Conservation (phyloP, 1,284 basidiomycete genomes). For the Trichosporon asahii region DNA sequence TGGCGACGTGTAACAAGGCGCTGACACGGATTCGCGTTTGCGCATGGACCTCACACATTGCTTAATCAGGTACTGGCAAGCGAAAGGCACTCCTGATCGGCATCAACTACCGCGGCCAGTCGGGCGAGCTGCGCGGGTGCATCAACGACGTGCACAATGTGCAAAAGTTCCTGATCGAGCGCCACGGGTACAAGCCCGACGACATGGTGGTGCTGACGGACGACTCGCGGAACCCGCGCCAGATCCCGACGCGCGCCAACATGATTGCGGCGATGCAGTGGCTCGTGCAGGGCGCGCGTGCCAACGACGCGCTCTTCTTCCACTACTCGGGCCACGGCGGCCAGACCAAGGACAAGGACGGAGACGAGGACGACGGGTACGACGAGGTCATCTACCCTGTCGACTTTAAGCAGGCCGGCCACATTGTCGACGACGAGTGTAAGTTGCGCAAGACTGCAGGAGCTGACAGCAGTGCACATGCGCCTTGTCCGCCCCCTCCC, state of each 20-base stretch:
- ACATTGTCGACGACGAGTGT: slow-evolving; percentile 80
- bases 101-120: slow-evolving; percentile 71
- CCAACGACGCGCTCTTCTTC: slow-evolving; percentile 87
- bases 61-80: slow-evolving; percentile 33
- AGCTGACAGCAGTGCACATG: slow-evolving; percentile 29
- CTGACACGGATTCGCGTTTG: not conserved
- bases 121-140: slow-evolving; percentile 68
- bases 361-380: slow-evolving; percentile 59
- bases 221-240: slow-evolving; percentile 61
- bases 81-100: slow-evolving; percentile 45
- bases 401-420: slow-evolving; percentile 66
- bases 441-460: slow-evolving; percentile 13
- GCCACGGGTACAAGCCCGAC: slow-evolving; percentile 67
- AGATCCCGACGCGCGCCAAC: slow-evolving; percentile 72
- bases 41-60: not conserved
- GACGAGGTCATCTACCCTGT: slow-evolving; percentile 80
- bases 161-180: slow-evolving; percentile 66
- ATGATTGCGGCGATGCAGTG: slow-evolving; percentile 84
- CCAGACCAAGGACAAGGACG: slow-evolving; percentile 66
- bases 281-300: slow-evolving; percentile 73
- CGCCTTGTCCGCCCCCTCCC: slow-evolving; percentile 67
- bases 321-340: slow-evolving; percentile 83
- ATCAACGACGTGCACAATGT: slow-evolving; percentile 85
- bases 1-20: not conserved
- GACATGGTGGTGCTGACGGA: slow-evolving; percentile 86